phyloP scores from a whole-genome alignment of 2,329 filamentous ascomycete genomes.

The Acrocalymma vagum region DNA sequence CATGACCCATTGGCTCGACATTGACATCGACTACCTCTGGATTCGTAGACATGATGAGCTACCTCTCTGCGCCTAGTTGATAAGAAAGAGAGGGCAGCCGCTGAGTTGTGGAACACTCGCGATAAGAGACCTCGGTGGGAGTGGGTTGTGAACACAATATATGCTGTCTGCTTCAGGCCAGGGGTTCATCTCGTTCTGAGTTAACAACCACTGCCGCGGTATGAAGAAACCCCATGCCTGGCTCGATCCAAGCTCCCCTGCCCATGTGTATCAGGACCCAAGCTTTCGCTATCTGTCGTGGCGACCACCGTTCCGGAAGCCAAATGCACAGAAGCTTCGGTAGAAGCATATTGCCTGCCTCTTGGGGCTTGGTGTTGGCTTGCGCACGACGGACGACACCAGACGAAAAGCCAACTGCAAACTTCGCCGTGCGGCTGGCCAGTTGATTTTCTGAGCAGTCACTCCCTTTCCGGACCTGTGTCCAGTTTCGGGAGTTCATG shows the following conservation, averaged over 20 bases:
- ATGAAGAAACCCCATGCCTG: slow-evolving; percentile 15
- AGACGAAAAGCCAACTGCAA: slow-evolving; percentile 6
- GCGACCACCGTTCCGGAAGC: slow-evolving; percentile 12
- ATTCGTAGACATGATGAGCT: slow-evolving; percentile 29
- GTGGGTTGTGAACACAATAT: slow-evolving; percentile 19
- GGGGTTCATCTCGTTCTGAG: background rate
- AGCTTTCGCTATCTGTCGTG: slow-evolving; percentile 13
- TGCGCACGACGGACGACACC: slow-evolving; percentile 10
- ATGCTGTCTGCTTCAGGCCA: slow-evolving; percentile 9
- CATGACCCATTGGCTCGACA: slow-evolving; percentile 40
- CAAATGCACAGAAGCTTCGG: slow-evolving; percentile 19
- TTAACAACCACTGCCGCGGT: slow-evolving; percentile 10
- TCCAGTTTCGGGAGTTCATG: slow-evolving; percentile 10
- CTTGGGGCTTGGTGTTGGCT: slow-evolving; percentile 8
- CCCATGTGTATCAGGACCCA: slow-evolving; percentile 12
- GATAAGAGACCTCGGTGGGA: slow-evolving; percentile 13
- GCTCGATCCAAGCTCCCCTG: slow-evolving; percentile 6
- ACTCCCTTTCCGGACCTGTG: slow-evolving; percentile 9
- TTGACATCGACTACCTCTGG: slow-evolving; percentile 40
- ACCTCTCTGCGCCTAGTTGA: slow-evolving; percentile 5
- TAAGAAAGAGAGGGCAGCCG: slow-evolving; percentile 7
- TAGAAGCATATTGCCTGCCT: slow-evolving; percentile 19
- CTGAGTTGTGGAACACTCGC: slow-evolving; percentile 13
- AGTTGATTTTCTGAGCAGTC: slow-evolving; percentile 3
- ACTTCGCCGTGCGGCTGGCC: slow-evolving; percentile 1